Conservation (phyloP, 108 stramenopile genomes). For the Mayamaea pseudoterrestris region DNA sequence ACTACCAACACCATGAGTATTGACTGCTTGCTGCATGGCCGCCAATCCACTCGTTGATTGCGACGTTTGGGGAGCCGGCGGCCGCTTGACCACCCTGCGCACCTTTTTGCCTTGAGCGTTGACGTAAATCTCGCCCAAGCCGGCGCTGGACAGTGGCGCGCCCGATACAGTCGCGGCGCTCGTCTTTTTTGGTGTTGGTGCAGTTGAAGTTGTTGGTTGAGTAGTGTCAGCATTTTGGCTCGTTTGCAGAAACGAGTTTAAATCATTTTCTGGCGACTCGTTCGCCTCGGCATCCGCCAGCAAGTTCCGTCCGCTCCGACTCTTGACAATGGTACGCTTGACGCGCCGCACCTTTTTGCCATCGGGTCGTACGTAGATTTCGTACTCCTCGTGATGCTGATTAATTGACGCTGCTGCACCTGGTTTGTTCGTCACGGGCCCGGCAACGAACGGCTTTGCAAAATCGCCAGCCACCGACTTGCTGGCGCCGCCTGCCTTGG, state of each 20-base stretch:
- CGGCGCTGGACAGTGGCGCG: neutral
- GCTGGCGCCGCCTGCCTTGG: too few relatives aligned
- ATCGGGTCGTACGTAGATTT: slow-evolving; percentile 36
- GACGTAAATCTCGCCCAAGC: slow-evolving; percentile 24
- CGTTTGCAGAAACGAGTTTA: too few relatives aligned
- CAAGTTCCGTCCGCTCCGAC: too few relatives aligned
- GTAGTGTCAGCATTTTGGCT: slow-evolving; percentile 17
- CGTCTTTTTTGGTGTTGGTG: slow-evolving; percentile 14
- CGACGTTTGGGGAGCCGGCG: neutral
- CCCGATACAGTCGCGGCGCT: neutral
- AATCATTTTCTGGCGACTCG: too few relatives aligned
- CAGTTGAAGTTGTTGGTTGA: slow-evolving; percentile 21
- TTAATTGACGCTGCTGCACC: slow-evolving; percentile 2
- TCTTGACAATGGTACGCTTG: slow-evolving; percentile 12
- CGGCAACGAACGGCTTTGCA: too few relatives aligned
- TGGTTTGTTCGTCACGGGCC: too few relatives aligned
- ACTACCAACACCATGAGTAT: slow-evolving; percentile 16
- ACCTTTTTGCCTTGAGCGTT: slow-evolving; percentile 31
- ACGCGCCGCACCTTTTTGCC: slow-evolving; percentile 36
- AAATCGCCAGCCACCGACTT: too few relatives aligned
- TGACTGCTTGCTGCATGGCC: slow-evolving; percentile 11
- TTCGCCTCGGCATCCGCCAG: too few relatives aligned
- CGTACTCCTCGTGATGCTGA: slow-evolving; percentile 6
- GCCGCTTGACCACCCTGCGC: neutral
- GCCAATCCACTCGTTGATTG: too few relatives aligned